These are phyloP conservation scores for Evernia prunastri DNA, from an alignment of 495 filamentous ascomycete species.

Conservation along the genomic window DNA sequence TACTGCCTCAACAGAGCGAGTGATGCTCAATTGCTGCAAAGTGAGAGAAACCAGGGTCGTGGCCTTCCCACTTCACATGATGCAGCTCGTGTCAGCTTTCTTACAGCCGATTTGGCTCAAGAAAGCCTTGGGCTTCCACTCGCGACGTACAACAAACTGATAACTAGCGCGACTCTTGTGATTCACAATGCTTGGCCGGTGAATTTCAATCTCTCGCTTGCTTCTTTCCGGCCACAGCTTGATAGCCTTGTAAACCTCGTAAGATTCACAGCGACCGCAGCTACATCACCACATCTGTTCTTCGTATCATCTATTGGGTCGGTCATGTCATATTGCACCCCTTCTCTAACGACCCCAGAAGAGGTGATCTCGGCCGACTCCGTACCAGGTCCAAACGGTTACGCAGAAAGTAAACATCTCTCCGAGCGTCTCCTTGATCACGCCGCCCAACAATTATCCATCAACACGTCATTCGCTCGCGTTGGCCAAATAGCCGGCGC, in stretches of 20 bases:
- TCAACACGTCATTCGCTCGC: constrained; percentile 37
- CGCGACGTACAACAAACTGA: not conserved
- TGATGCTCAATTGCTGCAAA: constrained; percentile 29
- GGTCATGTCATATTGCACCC: constrained; percentile 5
- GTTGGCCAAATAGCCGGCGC: constrained; percentile 54
- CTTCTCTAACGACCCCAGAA: constrained; percentile 6
- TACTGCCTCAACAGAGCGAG: constrained; percentile 34
- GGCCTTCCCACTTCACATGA: not conserved
- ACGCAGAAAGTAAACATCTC: constrained; percentile 50
- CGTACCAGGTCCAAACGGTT: constrained; percentile 33
- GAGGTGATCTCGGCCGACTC: constrained; percentile 1
- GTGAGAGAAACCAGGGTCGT: constrained; percentile 26
- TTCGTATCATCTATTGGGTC: too few species aligned
- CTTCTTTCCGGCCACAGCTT: not conserved
- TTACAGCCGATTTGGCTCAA: constrained; percentile 9
- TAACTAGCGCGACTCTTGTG: not conserved
- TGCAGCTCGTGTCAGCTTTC: constrained; percentile 8
- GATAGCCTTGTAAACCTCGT: not conserved
- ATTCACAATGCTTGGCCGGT: constrained; percentile 3
- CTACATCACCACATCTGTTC: constrained; percentile 29
- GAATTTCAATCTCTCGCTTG: not conserved
- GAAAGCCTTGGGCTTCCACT: constrained; percentile 5
- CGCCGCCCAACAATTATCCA: constrained; percentile 33
- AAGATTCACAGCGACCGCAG: not conserved
- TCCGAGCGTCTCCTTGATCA: constrained; percentile 46